Evolutionary conservation across 2,329 filamentous ascomycete species (phyloP), one percentile per base, ranked within the genome.

Genomic region (Cladophialophora exuberans): DNA sequence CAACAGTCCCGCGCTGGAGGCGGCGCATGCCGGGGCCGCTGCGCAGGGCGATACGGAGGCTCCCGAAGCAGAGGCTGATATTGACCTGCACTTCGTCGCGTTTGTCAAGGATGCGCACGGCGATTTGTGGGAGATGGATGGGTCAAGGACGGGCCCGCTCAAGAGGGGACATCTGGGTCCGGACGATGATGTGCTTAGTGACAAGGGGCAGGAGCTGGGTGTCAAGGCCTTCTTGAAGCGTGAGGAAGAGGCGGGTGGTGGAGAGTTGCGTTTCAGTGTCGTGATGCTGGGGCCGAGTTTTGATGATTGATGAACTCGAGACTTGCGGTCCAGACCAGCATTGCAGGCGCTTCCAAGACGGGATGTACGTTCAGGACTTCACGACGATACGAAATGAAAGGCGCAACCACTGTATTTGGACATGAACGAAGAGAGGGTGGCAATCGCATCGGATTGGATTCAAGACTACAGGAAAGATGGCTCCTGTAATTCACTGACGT

Each of bases 61-160:
- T 1, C 93, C 94, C 0, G 75, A 82, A 50, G 90, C 90, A 6
- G 81, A 85, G n/a, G 88, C 89, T 65, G 83, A 87, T 63, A 80
- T 96, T n/a, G 93, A 97, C 68, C 78, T 97, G 65, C 94, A 99
- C 76, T 97, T 96, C 70, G 93, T 97, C 42, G 94, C 90, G 68
- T 99, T 97, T 72, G 88, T 94, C 48, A 94, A 92, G 76, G 82
- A 80, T 2, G 74, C 73, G 47, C 84, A 88, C 69, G 86, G 86
- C 52, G 81, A 81, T 5, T 77, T 95, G 36, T 95, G 88, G 84
- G 90, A 95, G 74, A 72, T 95, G 65, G 90, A 95, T 72, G 90
- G 90, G 1, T 72, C 80, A 18, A 78, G 87, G 44, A 87, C 86
- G 64, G 89, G 89, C 0, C 89, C 89, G 0, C 72, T 93, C 41